These are phyloP conservation scores for Erysiphe pulchra DNA, from an alignment of 2,329 filamentous ascomycete species.

Conservation along the genomic window DNA sequence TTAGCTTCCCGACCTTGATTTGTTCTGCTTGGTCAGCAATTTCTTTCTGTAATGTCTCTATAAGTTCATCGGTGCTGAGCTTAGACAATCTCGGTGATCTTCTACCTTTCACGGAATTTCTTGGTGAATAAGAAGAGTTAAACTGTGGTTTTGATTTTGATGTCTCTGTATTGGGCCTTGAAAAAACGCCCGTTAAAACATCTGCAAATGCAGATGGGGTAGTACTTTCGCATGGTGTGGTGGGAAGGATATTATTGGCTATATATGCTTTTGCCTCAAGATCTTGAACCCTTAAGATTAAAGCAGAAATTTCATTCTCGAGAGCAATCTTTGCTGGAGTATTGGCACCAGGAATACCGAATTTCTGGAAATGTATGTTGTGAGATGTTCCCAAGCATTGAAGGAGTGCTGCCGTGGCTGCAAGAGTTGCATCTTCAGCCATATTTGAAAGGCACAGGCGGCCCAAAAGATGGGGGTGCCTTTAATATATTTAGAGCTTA, in stretches of 20 bases:
- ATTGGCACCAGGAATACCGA: constrained; percentile 54
- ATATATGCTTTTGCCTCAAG: constrained; percentile 55
- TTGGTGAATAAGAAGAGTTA: constrained; percentile 11
- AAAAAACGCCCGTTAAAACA: constrained; percentile 15
- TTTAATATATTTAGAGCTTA: background rate
- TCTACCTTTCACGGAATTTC: constrained; percentile 8
- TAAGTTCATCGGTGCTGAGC: constrained; percentile 60
- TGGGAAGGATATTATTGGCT: constrained; percentile 35
- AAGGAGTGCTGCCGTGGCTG: constrained; percentile 26
- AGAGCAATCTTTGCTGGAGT: constrained; percentile 51
- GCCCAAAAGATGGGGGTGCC: constrained; percentile 2
- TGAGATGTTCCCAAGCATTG: constrained; percentile 20
- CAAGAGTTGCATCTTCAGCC: constrained; percentile 26
- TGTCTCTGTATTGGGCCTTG: constrained; percentile 13
- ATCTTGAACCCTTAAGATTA: constrained; percentile 52
- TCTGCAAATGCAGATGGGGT: constrained; percentile 39
- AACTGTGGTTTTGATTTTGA: constrained; percentile 17
- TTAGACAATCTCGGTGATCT: constrained; percentile 12
- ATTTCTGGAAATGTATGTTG: constrained; percentile 10
- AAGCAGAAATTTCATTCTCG: constrained; percentile 58
- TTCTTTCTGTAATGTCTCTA: constrained; percentile 67
- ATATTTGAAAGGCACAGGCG: constrained; percentile 9
- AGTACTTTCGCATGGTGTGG: constrained; percentile 55
- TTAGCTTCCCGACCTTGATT: constrained; percentile 68
- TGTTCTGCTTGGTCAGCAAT: constrained; percentile 84